Evolutionary conservation across 331 rosid species (phyloP), one percentile per base, ranked within the genome.

Genomic region (Arachis monticola): DNA sequence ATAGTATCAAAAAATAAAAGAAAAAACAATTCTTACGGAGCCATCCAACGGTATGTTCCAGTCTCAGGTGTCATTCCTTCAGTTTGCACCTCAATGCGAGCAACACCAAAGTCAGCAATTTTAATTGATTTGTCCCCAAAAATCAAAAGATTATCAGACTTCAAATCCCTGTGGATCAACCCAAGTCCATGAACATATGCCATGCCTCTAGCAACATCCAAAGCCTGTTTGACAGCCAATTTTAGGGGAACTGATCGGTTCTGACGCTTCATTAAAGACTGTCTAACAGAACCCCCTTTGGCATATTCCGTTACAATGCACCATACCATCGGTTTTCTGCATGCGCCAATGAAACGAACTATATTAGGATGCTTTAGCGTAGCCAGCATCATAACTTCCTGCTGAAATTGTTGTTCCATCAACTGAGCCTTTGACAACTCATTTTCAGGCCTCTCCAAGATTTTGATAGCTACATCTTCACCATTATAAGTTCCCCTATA

Each of bases 31-130:
- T 45, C 96, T 84, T 88, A 90, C 96, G 96, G 96, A 72, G 96
- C 96, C 96, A 88, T 90, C 96, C 96, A 90, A 80, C 96, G 96
- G 70, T 90, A 88, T 5, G 96, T 90, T 73, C 96, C 93, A 69
- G 96, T 90, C 81, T 90, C 96, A 1, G 96, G 96, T 4, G 93
- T 90, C 96, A 90, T 90, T 79, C 96, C 96, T 82, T 90, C 96
- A 1, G 96, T 90, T 82, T 88, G 91, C 81, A 90, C 96, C 73
- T 90, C 96, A 59, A 90, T 90, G 62, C 96, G 89, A 35, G 96
- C 96, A 79, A 90, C 93, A 22, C 96, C 96, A 83, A 90, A 90
- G 77, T 90, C 96, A n/a, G 93, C 96, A 84, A 90, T 87, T 70
- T 90, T 90, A 46, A 90, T 90, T 3, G 96, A 88, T 72, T 88